Evolutionary conservation across 345 rosid species (phyloP).

Genomic region (Populus simonii): DNA sequence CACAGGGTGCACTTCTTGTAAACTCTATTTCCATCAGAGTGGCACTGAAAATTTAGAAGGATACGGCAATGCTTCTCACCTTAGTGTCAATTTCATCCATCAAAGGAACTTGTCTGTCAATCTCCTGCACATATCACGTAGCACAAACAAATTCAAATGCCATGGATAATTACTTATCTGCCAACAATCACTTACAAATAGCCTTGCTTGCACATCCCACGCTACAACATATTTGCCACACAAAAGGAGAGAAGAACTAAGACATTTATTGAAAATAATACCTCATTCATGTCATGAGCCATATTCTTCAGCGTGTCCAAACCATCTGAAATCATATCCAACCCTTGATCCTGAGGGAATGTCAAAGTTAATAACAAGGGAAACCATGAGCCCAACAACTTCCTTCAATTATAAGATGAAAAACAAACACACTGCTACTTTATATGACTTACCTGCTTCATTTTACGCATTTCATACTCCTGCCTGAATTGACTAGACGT

Average conservation of each 20-base stretch:
- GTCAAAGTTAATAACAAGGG: constrained; percentile 7
- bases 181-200: constrained; percentile 11
- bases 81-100: constrained; percentile 98
- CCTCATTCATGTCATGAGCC: constrained; percentile 99
- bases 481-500: constrained; percentile 78
- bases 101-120: constrained; percentile 95
- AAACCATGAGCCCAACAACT: background rate
- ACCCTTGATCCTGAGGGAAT: constrained; percentile 78
- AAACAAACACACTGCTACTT: background rate
- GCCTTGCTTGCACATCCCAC: background rate
- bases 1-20: constrained; percentile 7
- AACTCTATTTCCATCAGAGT: background rate
- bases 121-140: constrained; percentile 52
- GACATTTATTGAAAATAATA: constrained; percentile 7
- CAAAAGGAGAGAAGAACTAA: background rate
- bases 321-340: constrained; percentile 91
- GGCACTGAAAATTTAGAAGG: constrained; percentile 9
- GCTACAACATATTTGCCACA: background rate
- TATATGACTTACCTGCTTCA: constrained; percentile 63
- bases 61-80: constrained; percentile 35
- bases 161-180: constrained; percentile 5
- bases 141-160: constrained; percentile 15
- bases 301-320: constrained; percentile 90
- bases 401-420: constrained; percentile 10
- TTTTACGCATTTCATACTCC: constrained; percentile 92